Percentiles rank a stretch among this genome's conserved stretches.
Evolutionary conservation across 2,329 filamentous ascomycete species (phyloP).

Genomic region (Hirsutella thompsonii): DNA sequence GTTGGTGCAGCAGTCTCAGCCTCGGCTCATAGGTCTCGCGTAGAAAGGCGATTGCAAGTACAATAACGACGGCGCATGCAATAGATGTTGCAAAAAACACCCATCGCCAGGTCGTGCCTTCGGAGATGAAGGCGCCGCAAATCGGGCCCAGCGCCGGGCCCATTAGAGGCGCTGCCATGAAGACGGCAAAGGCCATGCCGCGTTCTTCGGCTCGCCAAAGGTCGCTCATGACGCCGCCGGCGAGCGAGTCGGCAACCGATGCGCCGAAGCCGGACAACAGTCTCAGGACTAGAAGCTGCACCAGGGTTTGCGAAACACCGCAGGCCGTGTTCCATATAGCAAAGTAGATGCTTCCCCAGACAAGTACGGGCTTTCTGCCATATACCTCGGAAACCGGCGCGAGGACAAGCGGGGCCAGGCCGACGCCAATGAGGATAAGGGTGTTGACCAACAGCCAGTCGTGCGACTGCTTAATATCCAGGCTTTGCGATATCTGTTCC

Average conservation of each 20-base stretch:
- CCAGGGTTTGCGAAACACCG: conserved; percentile 46
- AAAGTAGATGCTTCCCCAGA: conserved; percentile 39
- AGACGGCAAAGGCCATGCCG: conserved; percentile 50
- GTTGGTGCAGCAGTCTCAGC: conserved; percentile 46
- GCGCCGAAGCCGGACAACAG: conserved; percentile 50
- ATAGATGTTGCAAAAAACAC: conserved; percentile 58
- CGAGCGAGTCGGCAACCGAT: conserved; percentile 50
- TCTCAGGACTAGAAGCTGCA: conserved; percentile 46
- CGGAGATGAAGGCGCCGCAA: conserved; percentile 25
- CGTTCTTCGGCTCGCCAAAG: conserved; percentile 45
- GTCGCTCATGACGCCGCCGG: conserved; percentile 52
- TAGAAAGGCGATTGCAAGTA: conserved; percentile 43
- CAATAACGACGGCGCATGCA: conserved; percentile 45
- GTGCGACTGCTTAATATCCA: conserved; percentile 33
- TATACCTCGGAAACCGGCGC: conserved; percentile 49
- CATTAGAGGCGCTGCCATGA: conserved; percentile 47
- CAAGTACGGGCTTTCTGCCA: conserved; percentile 31
- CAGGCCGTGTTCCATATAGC: conserved; percentile 51
- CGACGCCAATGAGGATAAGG: conserved; percentile 32
- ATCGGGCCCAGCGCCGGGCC: conserved; percentile 39
- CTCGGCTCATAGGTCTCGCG: conserved; percentile 47
- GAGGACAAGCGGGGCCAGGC: conserved; percentile 47
- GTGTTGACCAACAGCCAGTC: conserved; percentile 28
- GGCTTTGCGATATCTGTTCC: conserved; percentile 35
- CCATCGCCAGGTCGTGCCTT: conserved; percentile 56